A percentile compares a stretch with the other conserved stretches of the same genome.
Conservation (phyloP, 208 protist species). For the Lotmaria passim region DNA sequence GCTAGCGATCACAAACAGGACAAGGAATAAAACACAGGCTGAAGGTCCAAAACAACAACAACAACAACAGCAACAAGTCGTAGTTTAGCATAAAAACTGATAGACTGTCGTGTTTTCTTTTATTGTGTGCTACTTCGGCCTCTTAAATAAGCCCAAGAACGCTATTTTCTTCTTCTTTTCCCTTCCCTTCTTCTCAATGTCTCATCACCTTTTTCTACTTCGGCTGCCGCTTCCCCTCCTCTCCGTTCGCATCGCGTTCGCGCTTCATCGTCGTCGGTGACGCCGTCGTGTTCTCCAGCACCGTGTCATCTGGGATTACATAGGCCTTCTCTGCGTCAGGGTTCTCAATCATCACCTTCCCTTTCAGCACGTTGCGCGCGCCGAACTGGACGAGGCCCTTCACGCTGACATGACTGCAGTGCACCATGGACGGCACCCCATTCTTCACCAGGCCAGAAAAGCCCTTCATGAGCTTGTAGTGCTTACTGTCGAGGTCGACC, state of each 20-base stretch:
- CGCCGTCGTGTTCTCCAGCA: slow-evolving; percentile 56
- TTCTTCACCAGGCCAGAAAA: slow-evolving; percentile 60
- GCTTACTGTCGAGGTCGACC: slow-evolving; percentile 67
- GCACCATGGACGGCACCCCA: slow-evolving; percentile 73
- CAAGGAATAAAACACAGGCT: too few relatives aligned
- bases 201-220: background rate
- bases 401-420: slow-evolving; percentile 64
- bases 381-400: slow-evolving; percentile 70
- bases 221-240: background rate
- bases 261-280: background rate
- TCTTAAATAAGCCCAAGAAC: too few relatives aligned
- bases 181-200: too few relatives aligned
- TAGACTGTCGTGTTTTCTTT: too few relatives aligned
- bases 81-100: too few relatives aligned
- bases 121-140: too few relatives aligned
- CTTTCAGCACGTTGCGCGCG: slow-evolving; percentile 57
- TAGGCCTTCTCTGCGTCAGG: slow-evolving; percentile 31
- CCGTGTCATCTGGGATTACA: slow-evolving; percentile 46
- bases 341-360: slow-evolving; percentile 74
- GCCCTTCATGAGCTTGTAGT: slow-evolving; percentile 80
- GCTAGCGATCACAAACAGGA: too few relatives aligned
- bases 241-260: background rate
- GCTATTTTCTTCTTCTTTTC: too few relatives aligned
- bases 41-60: too few relatives aligned
- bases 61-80: too few relatives aligned